Evolutionary conservation across 352 stramenopile genomes (phyloP).

Genomic region (Pythium phragmitis): DNA sequence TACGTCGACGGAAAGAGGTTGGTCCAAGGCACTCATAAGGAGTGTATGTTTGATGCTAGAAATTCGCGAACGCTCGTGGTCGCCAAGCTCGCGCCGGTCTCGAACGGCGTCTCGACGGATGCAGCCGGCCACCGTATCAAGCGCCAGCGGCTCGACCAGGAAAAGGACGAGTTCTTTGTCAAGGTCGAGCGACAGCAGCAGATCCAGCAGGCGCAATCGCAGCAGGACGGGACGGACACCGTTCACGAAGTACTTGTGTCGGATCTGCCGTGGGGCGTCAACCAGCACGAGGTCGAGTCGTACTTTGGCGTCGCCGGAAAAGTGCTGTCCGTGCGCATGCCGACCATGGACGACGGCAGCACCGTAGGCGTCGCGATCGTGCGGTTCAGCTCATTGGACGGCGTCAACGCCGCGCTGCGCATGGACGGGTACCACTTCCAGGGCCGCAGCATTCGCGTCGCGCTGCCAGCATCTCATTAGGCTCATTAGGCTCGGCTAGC

Average conservation of each 20-base stretch:
- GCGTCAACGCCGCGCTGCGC: constrained; percentile 48
- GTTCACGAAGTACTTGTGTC: constrained; percentile 60
- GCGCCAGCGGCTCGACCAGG: constrained; percentile 8
- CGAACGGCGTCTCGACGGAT: not conserved
- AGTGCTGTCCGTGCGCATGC: constrained; percentile 61
- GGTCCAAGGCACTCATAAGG: not conserved
- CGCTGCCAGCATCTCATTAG: constrained; percentile 37
- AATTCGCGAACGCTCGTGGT: constrained; percentile 21
- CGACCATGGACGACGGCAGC: constrained; percentile 62
- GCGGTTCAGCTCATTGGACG: constrained; percentile 48
- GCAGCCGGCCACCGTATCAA: constrained; percentile 12
- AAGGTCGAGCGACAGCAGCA: constrained; percentile 43
- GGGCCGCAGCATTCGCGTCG: constrained; percentile 62
- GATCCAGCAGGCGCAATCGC: not conserved
- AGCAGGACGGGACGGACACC: constrained; percentile 8
- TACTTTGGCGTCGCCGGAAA: constrained; percentile 61
- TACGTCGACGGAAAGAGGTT: not conserved
- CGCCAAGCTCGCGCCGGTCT: constrained; percentile 15
- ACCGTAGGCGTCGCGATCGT: constrained; percentile 69
- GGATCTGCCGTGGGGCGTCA: constrained; percentile 57
- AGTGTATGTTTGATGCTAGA: not conserved
- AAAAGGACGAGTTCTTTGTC: constrained; percentile 33
- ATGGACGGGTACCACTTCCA: constrained; percentile 75
- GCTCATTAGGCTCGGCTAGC: constrained; percentile 9
- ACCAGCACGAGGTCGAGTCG: constrained; percentile 49